phyloP scores from a whole-genome alignment of 2,329 filamentous ascomycete genomes.

The Fusarium verticillioides region DNA sequence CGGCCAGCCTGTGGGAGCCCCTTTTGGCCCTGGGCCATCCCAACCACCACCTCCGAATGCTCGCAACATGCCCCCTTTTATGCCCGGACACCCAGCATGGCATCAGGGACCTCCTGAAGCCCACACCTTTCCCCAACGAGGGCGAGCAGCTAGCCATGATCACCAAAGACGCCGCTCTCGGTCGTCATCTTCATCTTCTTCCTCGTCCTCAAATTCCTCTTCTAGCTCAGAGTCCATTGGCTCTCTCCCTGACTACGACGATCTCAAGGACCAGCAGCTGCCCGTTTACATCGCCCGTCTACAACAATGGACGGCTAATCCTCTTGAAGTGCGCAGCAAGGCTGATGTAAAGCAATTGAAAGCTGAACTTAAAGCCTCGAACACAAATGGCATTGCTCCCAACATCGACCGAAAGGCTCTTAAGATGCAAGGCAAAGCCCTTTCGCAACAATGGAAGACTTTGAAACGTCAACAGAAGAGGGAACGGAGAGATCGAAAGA shows the following conservation, averaged over 20 bases:
- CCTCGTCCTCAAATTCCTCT: constrained; percentile 46
- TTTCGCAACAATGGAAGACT: constrained; percentile 56
- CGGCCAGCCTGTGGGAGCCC: constrained; percentile 1
- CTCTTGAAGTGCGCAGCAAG: constrained; percentile 61
- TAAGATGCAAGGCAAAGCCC: constrained; percentile 56
- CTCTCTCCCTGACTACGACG: constrained; percentile 65
- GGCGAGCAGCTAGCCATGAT: constrained; percentile 21
- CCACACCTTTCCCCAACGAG: constrained; percentile 6
- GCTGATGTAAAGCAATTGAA: constrained; percentile 55
- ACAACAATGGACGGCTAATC: constrained; percentile 60
- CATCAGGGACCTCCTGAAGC: constrained; percentile 15
- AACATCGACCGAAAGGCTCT: constrained; percentile 49
- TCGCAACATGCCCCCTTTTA: constrained; percentile 3
- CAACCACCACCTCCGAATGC: neutral
- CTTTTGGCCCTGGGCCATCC: neutral
- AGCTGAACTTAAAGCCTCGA: constrained; percentile 57
- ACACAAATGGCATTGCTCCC: constrained; percentile 19
- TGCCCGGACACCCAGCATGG: constrained; percentile 1
- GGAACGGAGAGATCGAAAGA: constrained; percentile 47
- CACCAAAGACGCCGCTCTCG: constrained; percentile 39
- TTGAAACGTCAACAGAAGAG: constrained; percentile 48
- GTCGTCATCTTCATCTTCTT: constrained; percentile 52
- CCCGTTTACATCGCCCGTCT: constrained; percentile 58
- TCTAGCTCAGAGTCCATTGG: constrained; percentile 56
- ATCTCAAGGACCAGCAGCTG: constrained; percentile 61